A percentile compares a stretch with the other conserved stretches of the same genome.
phyloP scores from a whole-genome alignment of 75 land plant species.

The Adiantum capillusveneris region DNA sequence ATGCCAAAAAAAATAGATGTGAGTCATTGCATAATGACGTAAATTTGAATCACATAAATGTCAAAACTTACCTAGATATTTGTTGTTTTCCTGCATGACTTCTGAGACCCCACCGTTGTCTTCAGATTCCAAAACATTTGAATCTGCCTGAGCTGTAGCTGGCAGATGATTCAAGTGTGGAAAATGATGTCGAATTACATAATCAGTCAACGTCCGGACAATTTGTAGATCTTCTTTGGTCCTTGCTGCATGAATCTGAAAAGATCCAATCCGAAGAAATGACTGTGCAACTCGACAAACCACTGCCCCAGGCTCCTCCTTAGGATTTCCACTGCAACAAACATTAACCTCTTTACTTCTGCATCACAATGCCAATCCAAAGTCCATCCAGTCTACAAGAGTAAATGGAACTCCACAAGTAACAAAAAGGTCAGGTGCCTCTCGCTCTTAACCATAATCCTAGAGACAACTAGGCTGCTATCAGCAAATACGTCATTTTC shows the following conservation, averaged over 20 bases:
- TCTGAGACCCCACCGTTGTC: too few species aligned
- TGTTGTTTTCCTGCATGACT: slow-evolving; percentile 38
- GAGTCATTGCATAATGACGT: too few species aligned
- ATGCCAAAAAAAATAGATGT: too few species aligned
- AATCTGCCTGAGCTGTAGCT: slow-evolving; percentile 8
- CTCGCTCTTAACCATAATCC: too few species aligned
- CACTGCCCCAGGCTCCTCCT: slow-evolving; percentile 97
- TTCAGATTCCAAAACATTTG: too few species aligned
- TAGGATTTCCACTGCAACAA: slow-evolving; percentile 82
- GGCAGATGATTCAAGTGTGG: slow-evolving; percentile 65
- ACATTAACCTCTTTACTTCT: too few species aligned
- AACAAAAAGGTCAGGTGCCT: too few species aligned
- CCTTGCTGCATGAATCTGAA: slow-evolving; percentile 91
- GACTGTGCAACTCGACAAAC: slow-evolving; percentile 96
- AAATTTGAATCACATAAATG: too few species aligned
- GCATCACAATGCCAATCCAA: not conserved
- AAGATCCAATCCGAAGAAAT: slow-evolving; percentile 93
- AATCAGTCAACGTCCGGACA: slow-evolving; percentile 75
- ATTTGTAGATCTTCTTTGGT: slow-evolving; percentile 65
- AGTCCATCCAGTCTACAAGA: not conserved
- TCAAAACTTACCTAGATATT: slow-evolving; percentile 70
- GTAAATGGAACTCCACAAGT: too few species aligned
- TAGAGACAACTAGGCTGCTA: too few species aligned
- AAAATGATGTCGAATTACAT: slow-evolving; percentile 75
- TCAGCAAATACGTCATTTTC: too few species aligned